These are phyloP conservation scores for Penicillium corylophilum DNA, from an alignment of 2,329 filamentous ascomycete species.

Conservation along the genomic window DNA sequence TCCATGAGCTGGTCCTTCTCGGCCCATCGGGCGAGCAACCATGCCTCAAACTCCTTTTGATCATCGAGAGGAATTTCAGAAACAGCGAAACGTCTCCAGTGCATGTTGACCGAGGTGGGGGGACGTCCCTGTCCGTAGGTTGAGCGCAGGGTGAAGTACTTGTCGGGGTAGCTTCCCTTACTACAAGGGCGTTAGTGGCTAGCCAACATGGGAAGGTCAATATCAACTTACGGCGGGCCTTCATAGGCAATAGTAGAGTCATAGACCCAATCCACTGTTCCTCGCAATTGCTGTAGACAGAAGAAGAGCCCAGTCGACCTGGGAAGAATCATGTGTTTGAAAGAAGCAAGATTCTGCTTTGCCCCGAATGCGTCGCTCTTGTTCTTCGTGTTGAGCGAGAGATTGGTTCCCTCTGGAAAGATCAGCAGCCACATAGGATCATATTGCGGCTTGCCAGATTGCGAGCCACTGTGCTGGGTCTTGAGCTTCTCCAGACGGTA, in stretches of 20 bases:
- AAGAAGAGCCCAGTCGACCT: slow-evolving; percentile 62
- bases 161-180: slow-evolving; percentile 80
- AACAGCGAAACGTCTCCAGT: slow-evolving; percentile 85
- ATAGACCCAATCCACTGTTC: slow-evolving; percentile 64
- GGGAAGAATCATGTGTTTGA: slow-evolving; percentile 61
- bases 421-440: slow-evolving; percentile 68
- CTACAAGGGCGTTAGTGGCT: slow-evolving; percentile 41
- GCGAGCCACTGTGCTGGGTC: slow-evolving; percentile 49
- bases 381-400: slow-evolving; percentile 56
- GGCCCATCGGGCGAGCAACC: slow-evolving; percentile 83
- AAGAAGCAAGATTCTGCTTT: slow-evolving; percentile 57
- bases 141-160: slow-evolving; percentile 81
- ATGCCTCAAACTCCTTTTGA: slow-evolving; percentile 72
- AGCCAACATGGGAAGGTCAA: not conserved
- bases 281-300: slow-evolving; percentile 58
- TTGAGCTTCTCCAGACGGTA: slow-evolving; percentile 59
- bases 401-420: slow-evolving; percentile 65
- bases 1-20: slow-evolving; percentile 91
- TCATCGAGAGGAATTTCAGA: slow-evolving; percentile 77
- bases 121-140: slow-evolving; percentile 86
- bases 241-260: slow-evolving; percentile 93
- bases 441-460: slow-evolving; percentile 44
- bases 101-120: slow-evolving; percentile 93
- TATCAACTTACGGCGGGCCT: slow-evolving; percentile 73
- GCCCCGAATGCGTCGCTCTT: slow-evolving; percentile 57